Conservation (phyloP, 2,329 filamentous ascomycete species). For the Dichotomopilus funicola region DNA sequence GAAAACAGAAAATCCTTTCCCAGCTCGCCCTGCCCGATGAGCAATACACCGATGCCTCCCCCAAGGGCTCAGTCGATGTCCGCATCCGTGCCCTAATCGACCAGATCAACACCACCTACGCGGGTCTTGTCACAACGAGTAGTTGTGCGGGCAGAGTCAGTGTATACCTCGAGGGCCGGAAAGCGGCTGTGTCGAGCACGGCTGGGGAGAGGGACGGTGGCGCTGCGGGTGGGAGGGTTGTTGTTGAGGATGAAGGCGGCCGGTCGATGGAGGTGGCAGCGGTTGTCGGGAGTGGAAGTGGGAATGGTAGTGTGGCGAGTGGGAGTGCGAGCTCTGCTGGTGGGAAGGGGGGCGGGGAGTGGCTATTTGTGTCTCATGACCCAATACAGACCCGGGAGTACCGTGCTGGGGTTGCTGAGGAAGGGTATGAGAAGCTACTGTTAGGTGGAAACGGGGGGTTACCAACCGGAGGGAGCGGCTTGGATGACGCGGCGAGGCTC, state of each 20-base stretch:
- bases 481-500: conserved; percentile 29
- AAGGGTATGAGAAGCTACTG: conserved; percentile 15
- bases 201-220: conserved; percentile 12
- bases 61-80: conserved; percentile 79
- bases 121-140: conserved; percentile 82
- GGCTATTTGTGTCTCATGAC: conserved; percentile 85
- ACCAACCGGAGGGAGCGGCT: conserved; percentile 17
- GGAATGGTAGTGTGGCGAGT: not conserved
- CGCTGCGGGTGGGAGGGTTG: conserved; percentile 17
- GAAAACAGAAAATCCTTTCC: conserved; percentile 67
- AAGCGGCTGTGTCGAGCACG: conserved; percentile 24
- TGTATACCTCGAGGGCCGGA: conserved; percentile 77
- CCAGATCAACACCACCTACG: conserved; percentile 72
- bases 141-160: conserved; percentile 85
- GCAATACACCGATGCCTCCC: conserved; percentile 75
- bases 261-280: not conserved
- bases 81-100: conserved; percentile 71
- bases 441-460: conserved; percentile 24
- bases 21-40: conserved; percentile 61
- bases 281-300: not conserved
- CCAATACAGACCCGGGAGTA: conserved; percentile 31
- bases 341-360: conserved; percentile 82
- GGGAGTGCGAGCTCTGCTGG: conserved; percentile 41
- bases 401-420: not conserved
- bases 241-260: not conserved